These are phyloP conservation scores for Silene uniflora DNA, from an alignment of 148 eudicot genomes.

Conservation along the genomic window DNA sequence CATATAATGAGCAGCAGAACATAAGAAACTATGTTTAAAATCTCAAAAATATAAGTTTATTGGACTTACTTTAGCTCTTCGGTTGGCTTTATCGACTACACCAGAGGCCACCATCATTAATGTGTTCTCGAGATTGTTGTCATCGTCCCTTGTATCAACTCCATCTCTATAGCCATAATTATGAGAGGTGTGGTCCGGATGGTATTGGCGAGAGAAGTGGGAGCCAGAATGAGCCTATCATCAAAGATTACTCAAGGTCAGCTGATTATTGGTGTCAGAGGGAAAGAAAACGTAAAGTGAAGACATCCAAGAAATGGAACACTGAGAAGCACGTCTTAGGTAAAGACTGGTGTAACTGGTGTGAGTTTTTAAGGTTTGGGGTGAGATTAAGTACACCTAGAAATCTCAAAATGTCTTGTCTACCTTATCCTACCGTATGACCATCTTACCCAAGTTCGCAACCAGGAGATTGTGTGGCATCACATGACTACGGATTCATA, in stretches of 20 bases:
- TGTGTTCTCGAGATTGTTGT: constrained; percentile 41
- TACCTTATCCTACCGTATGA: neutral
- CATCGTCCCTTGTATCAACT: constrained; percentile 29
- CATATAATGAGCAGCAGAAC: constrained; percentile 25
- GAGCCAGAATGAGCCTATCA: constrained; percentile 18
- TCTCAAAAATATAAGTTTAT: constrained; percentile 1
- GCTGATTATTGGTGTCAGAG: neutral
- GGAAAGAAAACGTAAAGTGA: neutral
- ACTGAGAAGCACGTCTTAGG: neutral
- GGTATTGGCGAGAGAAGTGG: constrained; percentile 24
- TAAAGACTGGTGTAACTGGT: no score
- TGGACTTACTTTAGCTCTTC: constrained; percentile 47
- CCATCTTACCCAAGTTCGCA: neutral
- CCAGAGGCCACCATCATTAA: constrained; percentile 58
- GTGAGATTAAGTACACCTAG: neutral
- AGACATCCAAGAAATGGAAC: neutral
- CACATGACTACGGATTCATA: neutral
- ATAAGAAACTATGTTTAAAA: neutral
- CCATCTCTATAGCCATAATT: constrained; percentile 39
- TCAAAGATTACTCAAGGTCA: neutral
- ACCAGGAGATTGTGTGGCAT: neutral
- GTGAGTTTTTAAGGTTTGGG: neutral
- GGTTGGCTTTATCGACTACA: constrained; percentile 41
- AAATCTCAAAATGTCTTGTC: neutral
- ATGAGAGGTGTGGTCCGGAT: constrained; percentile 33